Evolutionary conservation across 2,329 filamentous ascomycete genomes (phyloP).

Genomic region (Aspergillus ruber): DNA sequence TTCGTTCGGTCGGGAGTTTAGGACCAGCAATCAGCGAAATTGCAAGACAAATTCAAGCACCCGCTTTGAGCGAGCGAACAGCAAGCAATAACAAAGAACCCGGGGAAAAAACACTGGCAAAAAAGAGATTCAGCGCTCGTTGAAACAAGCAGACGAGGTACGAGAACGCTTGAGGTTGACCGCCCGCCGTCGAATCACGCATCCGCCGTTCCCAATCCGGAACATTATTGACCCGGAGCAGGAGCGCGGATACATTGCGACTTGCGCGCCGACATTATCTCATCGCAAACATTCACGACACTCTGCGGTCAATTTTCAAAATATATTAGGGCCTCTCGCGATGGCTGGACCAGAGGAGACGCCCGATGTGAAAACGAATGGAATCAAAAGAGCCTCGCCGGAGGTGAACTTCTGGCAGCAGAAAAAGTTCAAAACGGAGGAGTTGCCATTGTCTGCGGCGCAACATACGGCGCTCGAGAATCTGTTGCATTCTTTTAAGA

Average conservation of each 20-base stretch:
- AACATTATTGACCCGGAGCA: slow-evolving; percentile 9
- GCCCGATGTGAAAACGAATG: slow-evolving; percentile 20
- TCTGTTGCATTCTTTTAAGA: slow-evolving; percentile 58
- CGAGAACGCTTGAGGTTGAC: slow-evolving; percentile 12
- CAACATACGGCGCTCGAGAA: slow-evolving; percentile 56
- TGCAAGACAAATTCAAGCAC: background rate
- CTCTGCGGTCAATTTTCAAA: background rate
- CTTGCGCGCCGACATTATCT: background rate
- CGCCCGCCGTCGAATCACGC: slow-evolving; percentile 26
- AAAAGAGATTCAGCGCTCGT: slow-evolving; percentile 15
- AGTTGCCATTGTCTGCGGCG: slow-evolving; percentile 53
- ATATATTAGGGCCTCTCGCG: background rate
- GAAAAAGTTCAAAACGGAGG: slow-evolving; percentile 53
- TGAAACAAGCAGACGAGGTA: slow-evolving; percentile 17
- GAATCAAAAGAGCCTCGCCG: slow-evolving; percentile 23
- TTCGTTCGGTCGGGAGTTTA: background rate
- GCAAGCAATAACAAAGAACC: background rate
- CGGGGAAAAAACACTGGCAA: slow-evolving; percentile 4
- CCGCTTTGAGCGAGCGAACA: background rate
- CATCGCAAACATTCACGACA: background rate
- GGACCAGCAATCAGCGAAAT: background rate
- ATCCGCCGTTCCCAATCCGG: slow-evolving; percentile 28
- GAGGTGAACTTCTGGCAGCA: slow-evolving; percentile 30
- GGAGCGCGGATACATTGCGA: slow-evolving; percentile 1
- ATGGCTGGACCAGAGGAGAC: slow-evolving; percentile 31